These are phyloP conservation scores for Colletotrichum camelliae DNA, from an alignment of 2,329 filamentous ascomycete species.

Conservation along the genomic window DNA sequence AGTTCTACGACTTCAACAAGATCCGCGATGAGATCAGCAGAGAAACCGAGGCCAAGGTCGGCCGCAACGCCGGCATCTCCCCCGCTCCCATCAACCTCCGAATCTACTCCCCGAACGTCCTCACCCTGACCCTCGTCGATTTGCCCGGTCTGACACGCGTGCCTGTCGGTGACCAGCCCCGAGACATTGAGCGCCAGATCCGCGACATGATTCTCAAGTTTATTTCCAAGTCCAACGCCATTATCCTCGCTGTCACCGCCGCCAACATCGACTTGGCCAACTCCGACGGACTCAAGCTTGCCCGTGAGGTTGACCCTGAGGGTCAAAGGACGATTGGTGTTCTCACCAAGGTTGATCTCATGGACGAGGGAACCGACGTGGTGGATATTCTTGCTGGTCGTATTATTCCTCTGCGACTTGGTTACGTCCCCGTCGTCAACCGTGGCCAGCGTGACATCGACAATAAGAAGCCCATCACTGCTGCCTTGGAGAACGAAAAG, in stretches of 20 bases:
- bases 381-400: conserved; percentile 97
- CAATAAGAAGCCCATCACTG: conserved; percentile 93
- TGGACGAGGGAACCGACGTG: conserved; percentile 98
- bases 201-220: conserved; percentile 98
- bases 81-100: conserved; percentile 96
- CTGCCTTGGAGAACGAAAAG: conserved; percentile 91
- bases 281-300: conserved; percentile 95
- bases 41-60: conserved; percentile 96
- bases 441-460: conserved; percentile 97
- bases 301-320: conserved; percentile 95
- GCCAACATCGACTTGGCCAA: conserved; percentile 99
- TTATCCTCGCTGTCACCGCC: conserved; percentile 94
- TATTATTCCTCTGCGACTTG: conserved; percentile 92
- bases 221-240: conserved; percentile 97
- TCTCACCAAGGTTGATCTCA: conserved; percentile 96
- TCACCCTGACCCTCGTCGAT: conserved; percentile 96
- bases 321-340: conserved; percentile 98
- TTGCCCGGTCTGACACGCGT: conserved; percentile 96
- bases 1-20: conserved; percentile 98
- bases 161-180: conserved; percentile 92
- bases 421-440: conserved; percentile 98
- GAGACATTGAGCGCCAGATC: conserved; percentile 96
- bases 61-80: conserved; percentile 94
- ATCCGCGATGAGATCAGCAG: conserved; percentile 97
- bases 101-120: conserved; percentile 97